phyloP scores from a whole-genome alignment of 345 rosid genomes.

The Hypericum perforatum region DNA sequence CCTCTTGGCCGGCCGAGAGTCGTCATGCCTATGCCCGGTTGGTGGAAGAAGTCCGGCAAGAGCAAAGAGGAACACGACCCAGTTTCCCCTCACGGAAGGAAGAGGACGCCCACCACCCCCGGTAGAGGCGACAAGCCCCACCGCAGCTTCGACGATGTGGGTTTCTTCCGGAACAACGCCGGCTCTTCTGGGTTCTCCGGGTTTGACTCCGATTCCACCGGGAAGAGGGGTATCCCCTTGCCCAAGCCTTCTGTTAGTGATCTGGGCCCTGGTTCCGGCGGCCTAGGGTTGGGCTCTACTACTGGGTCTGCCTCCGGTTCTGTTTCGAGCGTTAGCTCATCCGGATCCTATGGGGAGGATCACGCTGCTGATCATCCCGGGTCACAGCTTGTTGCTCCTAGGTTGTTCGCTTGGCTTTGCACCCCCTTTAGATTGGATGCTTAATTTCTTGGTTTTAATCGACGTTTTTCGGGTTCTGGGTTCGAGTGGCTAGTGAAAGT shows the following conservation, averaged over 20 bases:
- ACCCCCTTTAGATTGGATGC: too few relatives aligned
- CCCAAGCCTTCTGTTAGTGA: constrained; percentile 50
- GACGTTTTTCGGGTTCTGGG: too few relatives aligned
- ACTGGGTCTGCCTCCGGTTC: constrained; percentile 45
- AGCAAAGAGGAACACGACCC: constrained; percentile 36
- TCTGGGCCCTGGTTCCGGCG: constrained; percentile 22
- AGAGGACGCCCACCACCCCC: constrained; percentile 13
- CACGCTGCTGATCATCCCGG: constrained; percentile 33
- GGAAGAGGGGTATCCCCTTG: constrained; percentile 57
- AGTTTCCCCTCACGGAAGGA: constrained; percentile 8
- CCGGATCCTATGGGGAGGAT: constrained; percentile 68
- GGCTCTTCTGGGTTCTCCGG: constrained; percentile 56
- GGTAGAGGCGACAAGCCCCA: constrained; percentile 19
- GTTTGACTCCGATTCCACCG: constrained; percentile 59
- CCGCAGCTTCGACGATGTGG: constrained; percentile 27
- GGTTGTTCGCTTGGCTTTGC: constrained; percentile 28
- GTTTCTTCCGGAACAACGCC: constrained; percentile 19
- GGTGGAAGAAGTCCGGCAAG: constrained; percentile 71
- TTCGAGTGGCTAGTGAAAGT: too few relatives aligned
- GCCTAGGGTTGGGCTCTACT: constrained; percentile 30
- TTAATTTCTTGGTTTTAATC: too few relatives aligned
- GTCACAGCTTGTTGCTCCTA: constrained; percentile 22
- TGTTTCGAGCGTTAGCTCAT: constrained; percentile 72
- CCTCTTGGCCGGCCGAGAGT: too few relatives aligned
- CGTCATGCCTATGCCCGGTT: constrained; percentile 45